Conservation (phyloP, 768 basidiomycete genomes). For the Galerina sulciceps region DNA sequence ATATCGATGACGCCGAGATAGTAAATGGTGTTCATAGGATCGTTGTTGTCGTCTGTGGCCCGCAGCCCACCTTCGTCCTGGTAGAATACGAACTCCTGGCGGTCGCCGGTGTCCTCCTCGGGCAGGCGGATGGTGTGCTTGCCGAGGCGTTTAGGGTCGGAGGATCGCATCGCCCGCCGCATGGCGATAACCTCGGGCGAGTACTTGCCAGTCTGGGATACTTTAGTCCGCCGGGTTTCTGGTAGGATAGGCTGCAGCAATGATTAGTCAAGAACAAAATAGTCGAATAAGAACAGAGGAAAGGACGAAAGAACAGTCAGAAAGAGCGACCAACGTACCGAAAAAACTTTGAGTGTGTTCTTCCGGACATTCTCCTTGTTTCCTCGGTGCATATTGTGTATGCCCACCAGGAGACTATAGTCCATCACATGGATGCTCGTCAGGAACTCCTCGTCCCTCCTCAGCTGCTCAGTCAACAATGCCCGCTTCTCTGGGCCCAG, state of each 20-base stretch:
- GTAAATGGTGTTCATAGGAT: slow-evolving; percentile 76
- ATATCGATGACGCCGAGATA: slow-evolving; percentile 98
- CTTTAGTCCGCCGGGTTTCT: slow-evolving; percentile 58
- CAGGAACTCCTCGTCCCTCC: slow-evolving; percentile 86
- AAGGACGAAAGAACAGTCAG: not conserved
- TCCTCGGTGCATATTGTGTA: slow-evolving; percentile 89
- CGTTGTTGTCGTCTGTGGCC: slow-evolving; percentile 87
- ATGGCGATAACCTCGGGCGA: slow-evolving; percentile 82
- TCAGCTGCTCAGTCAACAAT: slow-evolving; percentile 86
- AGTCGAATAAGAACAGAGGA: not conserved
- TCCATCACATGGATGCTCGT: slow-evolving; percentile 91
- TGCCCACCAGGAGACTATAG: slow-evolving; percentile 92
- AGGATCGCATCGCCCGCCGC: slow-evolving; percentile 83
- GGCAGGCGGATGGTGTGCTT: slow-evolving; percentile 52
- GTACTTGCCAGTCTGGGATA: slow-evolving; percentile 54
- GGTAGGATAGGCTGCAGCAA: slow-evolving; percentile 69
- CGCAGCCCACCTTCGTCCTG: slow-evolving; percentile 94
- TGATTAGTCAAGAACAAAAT: too few species aligned
- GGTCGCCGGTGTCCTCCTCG: slow-evolving; percentile 66
- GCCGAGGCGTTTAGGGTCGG: slow-evolving; percentile 76
- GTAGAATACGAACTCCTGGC: slow-evolving; percentile 87
- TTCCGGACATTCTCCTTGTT: slow-evolving; percentile 91
- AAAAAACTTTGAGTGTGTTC: slow-evolving; percentile 91
- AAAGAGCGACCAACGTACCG: slow-evolving; percentile 53
- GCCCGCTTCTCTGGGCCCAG: slow-evolving; percentile 97